Evolutionary conservation across 257 asterid species (phyloP).

Genomic region (Lycium barbarum): DNA sequence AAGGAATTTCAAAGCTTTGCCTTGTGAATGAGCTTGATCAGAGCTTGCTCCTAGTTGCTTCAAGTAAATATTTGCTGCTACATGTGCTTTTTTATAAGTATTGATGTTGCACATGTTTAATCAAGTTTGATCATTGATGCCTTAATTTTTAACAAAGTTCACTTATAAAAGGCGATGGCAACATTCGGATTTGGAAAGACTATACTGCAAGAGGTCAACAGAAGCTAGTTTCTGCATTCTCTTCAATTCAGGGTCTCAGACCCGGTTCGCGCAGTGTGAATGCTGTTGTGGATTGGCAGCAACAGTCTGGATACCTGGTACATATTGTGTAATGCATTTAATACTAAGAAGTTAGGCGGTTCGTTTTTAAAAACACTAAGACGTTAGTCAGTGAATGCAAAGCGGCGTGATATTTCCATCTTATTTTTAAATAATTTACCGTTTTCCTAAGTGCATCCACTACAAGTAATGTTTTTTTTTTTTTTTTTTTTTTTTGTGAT

Average conservation of each 20-base stretch:
- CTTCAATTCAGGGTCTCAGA: conserved; percentile 84
- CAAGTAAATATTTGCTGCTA: conserved; percentile 56
- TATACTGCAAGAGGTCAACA: conserved; percentile 69
- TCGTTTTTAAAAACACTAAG: not conserved
- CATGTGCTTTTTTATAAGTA: conserved; percentile 29
- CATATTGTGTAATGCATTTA: conserved; percentile 44
- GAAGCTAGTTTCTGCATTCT: conserved; percentile 85
- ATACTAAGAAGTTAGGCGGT: not conserved
- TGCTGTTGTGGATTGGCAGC: conserved; percentile 99
- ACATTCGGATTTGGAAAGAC: conserved; percentile 78
- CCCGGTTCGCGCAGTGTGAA: conserved; percentile 81
- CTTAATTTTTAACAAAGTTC: conserved; percentile 29
- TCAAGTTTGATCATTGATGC: not conserved
- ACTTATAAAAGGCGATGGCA: conserved; percentile 62
- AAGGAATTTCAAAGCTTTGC: conserved; percentile 75
- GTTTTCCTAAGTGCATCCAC: conserved; percentile 7
- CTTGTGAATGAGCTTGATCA: conserved; percentile 81
- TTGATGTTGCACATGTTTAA: conserved; percentile 1
- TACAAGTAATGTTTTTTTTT: not conserved
- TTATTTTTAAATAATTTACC: not conserved
- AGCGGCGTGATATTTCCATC: not conserved
- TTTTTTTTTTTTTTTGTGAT: not conserved
- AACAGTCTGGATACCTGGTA: conserved; percentile 87
- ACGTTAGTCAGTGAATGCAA: conserved; percentile 6
- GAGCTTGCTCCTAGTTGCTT: conserved; percentile 82